Percentiles rank a stretch among this genome's conserved stretches.
phyloP scores from a whole-genome alignment of 768 basidiomycete genomes.

The Xerocomus potaroensis region DNA sequence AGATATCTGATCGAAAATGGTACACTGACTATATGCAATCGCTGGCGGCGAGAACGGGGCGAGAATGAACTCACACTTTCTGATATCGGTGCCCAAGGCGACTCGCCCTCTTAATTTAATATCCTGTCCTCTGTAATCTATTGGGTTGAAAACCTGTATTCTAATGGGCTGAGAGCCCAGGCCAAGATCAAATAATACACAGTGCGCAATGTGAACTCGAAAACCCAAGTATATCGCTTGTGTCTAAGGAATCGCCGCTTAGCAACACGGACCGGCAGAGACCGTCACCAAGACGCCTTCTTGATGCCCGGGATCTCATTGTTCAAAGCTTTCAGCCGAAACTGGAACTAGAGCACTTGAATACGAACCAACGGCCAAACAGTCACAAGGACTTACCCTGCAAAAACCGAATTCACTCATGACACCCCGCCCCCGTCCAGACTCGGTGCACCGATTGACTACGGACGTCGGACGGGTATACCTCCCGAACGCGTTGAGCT shows the following conservation, averaged over 20 bases:
- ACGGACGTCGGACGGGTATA: slow-evolving; percentile 84
- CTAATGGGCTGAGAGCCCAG: slow-evolving; percentile 1
- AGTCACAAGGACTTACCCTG: slow-evolving; percentile 45
- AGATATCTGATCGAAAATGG: slow-evolving; percentile 79
- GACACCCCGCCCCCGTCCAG: slow-evolving; percentile 83
- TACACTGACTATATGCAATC: slow-evolving; percentile 69
- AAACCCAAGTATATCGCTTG: not conserved
- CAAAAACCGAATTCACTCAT: slow-evolving; percentile 87
- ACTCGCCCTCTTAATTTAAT: slow-evolving; percentile 25
- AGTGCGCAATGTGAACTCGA: not conserved
- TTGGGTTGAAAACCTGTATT: slow-evolving; percentile 1
- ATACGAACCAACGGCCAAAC: not conserved
- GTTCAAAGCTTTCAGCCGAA: slow-evolving; percentile 76
- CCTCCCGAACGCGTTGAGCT: slow-evolving; percentile 81
- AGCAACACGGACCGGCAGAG: not conserved
- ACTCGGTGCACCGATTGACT: slow-evolving; percentile 83
- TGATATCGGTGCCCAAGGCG: slow-evolving; percentile 43
- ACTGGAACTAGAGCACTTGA: slow-evolving; percentile 59
- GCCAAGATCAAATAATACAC: no score
- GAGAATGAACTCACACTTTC: slow-evolving; percentile 62
- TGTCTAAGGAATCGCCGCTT: not conserved
- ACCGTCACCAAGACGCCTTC: slow-evolving; percentile 83
- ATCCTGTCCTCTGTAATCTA: slow-evolving; percentile 8
- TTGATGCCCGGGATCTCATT: slow-evolving; percentile 84
- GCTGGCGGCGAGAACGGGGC: slow-evolving; percentile 85